Percentiles rank a stretch among this genome's conserved stretches.
These are phyloP conservation scores for Backusella australiensis DNA, from an alignment of 192 early-diverging fungal species.

Conservation along the genomic window DNA sequence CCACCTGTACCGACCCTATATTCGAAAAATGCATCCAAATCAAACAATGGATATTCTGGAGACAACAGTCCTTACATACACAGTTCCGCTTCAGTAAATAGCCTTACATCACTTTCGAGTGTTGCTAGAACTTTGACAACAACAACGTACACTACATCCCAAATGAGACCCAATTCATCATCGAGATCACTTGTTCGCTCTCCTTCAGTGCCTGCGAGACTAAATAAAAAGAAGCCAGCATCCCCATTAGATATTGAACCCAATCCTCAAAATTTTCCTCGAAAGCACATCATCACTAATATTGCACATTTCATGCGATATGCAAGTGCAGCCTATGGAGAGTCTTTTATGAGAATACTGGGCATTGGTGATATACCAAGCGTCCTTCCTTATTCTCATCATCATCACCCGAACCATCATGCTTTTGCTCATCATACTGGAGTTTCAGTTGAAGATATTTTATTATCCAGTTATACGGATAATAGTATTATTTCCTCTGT, in stretches of 20 bases:
- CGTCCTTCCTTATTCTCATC: constrained; percentile 26
- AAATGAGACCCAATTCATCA: background rate
- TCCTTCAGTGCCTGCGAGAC: constrained; percentile 6
- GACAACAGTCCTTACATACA: constrained; percentile 8
- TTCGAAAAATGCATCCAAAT: background rate
- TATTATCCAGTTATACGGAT: constrained; percentile 68
- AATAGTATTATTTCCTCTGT: constrained; percentile 27
- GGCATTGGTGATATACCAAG: constrained; percentile 56
- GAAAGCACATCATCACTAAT: constrained; percentile 59
- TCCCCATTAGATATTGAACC: constrained; percentile 30
- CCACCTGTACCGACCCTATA: background rate
- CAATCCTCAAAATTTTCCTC: constrained; percentile 48
- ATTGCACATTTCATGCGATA: constrained; percentile 68
- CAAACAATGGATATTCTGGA: background rate
- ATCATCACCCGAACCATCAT: constrained; percentile 33
- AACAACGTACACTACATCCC: constrained; percentile 10
- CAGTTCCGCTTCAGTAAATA: constrained; percentile 30
- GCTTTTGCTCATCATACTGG: constrained; percentile 81
- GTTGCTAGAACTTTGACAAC: constrained; percentile 25
- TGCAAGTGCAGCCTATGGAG: constrained; percentile 69
- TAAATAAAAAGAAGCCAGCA: background rate
- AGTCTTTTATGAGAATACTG: constrained; percentile 70
- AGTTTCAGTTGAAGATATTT: constrained; percentile 67
- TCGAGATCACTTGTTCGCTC: constrained; percentile 6
- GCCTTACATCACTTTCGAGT: constrained; percentile 33